phyloP scores from a whole-genome alignment of 2,329 filamentous ascomycete species.

The Zasmidium angulare region DNA sequence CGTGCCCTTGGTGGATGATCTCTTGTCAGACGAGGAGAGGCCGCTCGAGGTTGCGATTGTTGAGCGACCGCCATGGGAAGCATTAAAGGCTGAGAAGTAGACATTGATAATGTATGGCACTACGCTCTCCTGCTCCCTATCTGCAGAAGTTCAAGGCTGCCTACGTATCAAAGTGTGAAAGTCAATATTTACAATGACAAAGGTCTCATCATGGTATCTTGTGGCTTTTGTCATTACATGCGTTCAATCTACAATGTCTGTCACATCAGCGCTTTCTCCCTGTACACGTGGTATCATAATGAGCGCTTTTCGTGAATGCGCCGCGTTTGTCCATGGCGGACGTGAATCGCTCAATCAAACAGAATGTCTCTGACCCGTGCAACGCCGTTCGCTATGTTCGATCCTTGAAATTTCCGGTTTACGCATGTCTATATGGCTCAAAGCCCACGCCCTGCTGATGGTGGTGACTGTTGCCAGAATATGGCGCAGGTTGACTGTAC shows the following conservation, averaged over 20 bases:
- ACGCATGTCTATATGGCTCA: conserved; percentile 42
- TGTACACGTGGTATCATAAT: conserved; percentile 18
- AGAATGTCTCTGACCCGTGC: conserved; percentile 14
- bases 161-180: no score
- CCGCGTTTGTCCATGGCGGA: not conserved
- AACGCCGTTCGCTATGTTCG: conserved; percentile 14
- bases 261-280: no score
- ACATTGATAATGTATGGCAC: not conserved
- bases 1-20: conserved; percentile 53
- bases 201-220: no score
- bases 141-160: no score
- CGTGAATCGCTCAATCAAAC: no score
- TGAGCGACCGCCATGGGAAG: conserved; percentile 66
- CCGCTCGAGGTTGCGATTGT: conserved; percentile 79
- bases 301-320: not conserved
- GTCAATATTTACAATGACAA: no score
- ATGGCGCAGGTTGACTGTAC: conserved; percentile 16
- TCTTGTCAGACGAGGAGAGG: conserved; percentile 31
- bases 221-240: no score
- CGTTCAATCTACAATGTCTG: no score
- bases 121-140: no score
- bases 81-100: conserved; percentile 5
- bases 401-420: not conserved
- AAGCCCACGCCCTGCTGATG: conserved; percentile 33
- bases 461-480: not conserved